Percentiles rank a stretch among this genome's conserved stretches.
Conservation (phyloP, 2,329 filamentous ascomycete genomes). For the Chrysosporium keratinophilum region DNA sequence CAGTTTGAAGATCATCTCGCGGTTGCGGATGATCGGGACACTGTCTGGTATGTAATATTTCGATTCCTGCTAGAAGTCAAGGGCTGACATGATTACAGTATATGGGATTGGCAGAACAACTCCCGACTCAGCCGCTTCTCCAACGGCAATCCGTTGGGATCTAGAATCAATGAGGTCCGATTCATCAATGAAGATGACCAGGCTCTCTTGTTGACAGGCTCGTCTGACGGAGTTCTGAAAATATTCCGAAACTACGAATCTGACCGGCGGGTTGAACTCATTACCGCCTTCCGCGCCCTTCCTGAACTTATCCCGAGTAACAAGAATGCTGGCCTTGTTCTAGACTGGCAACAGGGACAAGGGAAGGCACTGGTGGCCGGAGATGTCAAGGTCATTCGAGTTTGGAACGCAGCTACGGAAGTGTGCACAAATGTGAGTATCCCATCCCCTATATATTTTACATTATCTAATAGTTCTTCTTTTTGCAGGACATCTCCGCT, state of each 20-base stretch:
- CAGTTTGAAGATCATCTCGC: slow-evolving; percentile 95
- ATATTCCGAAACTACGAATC: slow-evolving; percentile 88
- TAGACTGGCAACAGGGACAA: slow-evolving; percentile 98
- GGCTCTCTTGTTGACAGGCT: slow-evolving; percentile 86
- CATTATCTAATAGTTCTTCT: slow-evolving; percentile 8
- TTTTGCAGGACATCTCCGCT: slow-evolving; percentile 67
- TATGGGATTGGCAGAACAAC: slow-evolving; percentile 88
- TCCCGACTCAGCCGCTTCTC: slow-evolving; percentile 72
- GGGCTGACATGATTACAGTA: slow-evolving; percentile 30
- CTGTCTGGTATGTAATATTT: slow-evolving; percentile 47
- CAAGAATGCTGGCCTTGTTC: slow-evolving; percentile 87
- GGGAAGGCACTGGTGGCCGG: slow-evolving; percentile 91
- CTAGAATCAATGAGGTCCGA: slow-evolving; percentile 84
- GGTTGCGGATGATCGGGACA: slow-evolving; percentile 86
- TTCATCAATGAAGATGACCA: slow-evolving; percentile 99
- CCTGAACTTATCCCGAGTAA: slow-evolving; percentile 91
- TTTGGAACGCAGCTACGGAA: slow-evolving; percentile 93
- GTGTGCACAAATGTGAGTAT: slow-evolving; percentile 61
- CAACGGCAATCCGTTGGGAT: slow-evolving; percentile 84
- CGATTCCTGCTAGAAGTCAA: slow-evolving; percentile 10
- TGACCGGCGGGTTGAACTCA: slow-evolving; percentile 64
- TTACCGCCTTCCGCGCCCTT: slow-evolving; percentile 81
- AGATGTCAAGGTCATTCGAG: slow-evolving; percentile 86
- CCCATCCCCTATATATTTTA: neutral
- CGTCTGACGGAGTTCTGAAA: slow-evolving; percentile 86